Percentiles rank a stretch among this genome's conserved stretches.
phyloP scores from a whole-genome alignment of 352 stramenopile genomes.

The Aphanomyces invadans region DNA sequence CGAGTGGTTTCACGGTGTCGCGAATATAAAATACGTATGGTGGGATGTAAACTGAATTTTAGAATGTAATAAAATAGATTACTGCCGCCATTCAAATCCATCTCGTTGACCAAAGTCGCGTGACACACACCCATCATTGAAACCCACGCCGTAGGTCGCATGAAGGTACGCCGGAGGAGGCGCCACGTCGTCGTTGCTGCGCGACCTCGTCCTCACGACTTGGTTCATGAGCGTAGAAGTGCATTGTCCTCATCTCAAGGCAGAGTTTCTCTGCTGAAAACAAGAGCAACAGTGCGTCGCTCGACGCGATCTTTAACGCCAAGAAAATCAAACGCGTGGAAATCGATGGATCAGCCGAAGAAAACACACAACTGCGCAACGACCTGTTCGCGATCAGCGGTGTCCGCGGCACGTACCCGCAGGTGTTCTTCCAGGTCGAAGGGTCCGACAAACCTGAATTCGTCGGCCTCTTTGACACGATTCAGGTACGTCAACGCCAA shows the following conservation, averaged over 20 bases:
- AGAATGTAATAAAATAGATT: slow-evolving; percentile 9
- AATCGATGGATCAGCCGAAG: slow-evolving; percentile 72
- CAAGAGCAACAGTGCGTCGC: slow-evolving; percentile 64
- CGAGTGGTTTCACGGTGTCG: not conserved
- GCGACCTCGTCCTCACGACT: not conserved
- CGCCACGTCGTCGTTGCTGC: not conserved
- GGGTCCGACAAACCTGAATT: slow-evolving; percentile 42
- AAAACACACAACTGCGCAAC: slow-evolving; percentile 68
- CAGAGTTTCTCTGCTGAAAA: slow-evolving; percentile 40
- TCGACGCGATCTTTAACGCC: slow-evolving; percentile 61
- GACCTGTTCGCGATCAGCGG: slow-evolving; percentile 67
- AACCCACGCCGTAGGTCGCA: not conserved
- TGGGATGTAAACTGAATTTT: not conserved
- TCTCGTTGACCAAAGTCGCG: not conserved
- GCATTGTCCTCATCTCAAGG: slow-evolving; percentile 22
- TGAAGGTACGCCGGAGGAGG: slow-evolving; percentile 26
- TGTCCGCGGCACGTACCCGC: slow-evolving; percentile 77
- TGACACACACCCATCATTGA: slow-evolving; percentile 2
- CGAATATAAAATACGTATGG: not conserved
- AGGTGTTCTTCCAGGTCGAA: slow-evolving; percentile 70
- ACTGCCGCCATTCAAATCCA: not conserved
- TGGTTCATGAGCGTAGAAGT: slow-evolving; percentile 22
- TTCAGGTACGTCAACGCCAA: slow-evolving; percentile 46
- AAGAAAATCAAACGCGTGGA: slow-evolving; percentile 65
- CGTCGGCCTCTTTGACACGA: slow-evolving; percentile 73